Conservation (phyloP, 352 stramenopile species). For the Albugo candida region DNA sequence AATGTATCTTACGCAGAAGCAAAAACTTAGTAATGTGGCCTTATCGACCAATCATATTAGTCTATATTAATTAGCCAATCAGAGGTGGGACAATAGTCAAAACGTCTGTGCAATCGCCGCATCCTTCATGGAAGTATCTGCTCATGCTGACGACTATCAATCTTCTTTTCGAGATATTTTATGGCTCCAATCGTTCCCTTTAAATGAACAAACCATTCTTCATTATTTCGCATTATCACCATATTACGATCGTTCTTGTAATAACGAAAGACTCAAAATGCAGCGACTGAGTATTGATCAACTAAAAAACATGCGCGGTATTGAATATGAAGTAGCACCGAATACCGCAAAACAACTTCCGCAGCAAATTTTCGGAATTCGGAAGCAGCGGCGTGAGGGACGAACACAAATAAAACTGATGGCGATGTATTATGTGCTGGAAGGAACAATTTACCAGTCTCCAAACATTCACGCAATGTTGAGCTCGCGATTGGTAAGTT, state of each 20-base stretch:
- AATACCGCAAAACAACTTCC: slow-evolving; percentile 69
- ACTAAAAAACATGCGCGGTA: slow-evolving; percentile 70
- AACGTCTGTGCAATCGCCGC: no score
- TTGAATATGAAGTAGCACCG: slow-evolving; percentile 77
- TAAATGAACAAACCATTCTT: slow-evolving; percentile 69
- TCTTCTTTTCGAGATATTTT: slow-evolving; percentile 74
- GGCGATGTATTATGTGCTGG: slow-evolving; percentile 78
- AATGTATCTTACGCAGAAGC: no score
- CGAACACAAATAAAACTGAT: slow-evolving; percentile 62
- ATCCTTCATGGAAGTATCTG: slow-evolving; percentile 37
- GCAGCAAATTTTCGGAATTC: slow-evolving; percentile 73
- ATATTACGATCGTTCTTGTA: slow-evolving; percentile 79
- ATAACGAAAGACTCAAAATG: slow-evolving; percentile 83
- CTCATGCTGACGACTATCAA: slow-evolving; percentile 75
- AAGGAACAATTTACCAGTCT: slow-evolving; percentile 72
- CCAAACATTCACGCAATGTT: slow-evolving; percentile 80
- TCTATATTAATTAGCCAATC: no score
- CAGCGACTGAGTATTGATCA: slow-evolving; percentile 71
- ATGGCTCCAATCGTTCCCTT: slow-evolving; percentile 68
- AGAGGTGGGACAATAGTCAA: no score
- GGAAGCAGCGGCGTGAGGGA: slow-evolving; percentile 62
- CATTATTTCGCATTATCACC: slow-evolving; percentile 78
- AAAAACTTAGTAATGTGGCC: no score
- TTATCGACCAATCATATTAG: no score
- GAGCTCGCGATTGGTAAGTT: slow-evolving; percentile 53